Evolutionary conservation across 2,329 filamentous ascomycete genomes (phyloP).

Genomic region (Paecilomyces niveus): DNA sequence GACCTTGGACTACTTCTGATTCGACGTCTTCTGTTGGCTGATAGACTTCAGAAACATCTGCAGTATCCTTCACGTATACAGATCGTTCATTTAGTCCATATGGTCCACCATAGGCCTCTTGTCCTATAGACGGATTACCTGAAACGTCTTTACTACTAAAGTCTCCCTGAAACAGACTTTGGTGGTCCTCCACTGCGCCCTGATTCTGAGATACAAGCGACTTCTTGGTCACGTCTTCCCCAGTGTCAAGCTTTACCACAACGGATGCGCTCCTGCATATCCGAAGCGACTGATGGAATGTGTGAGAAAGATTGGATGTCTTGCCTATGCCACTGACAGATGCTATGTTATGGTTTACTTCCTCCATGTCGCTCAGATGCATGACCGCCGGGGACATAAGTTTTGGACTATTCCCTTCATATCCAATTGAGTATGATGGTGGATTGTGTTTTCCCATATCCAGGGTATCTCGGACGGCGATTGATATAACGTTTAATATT

Average conservation of each 20-base stretch:
- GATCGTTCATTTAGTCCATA: background rate
- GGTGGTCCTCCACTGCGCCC: background rate
- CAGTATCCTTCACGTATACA: background rate
- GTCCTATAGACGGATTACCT: background rate
- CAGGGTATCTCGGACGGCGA: background rate
- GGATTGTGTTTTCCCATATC: background rate
- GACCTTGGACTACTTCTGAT: background rate
- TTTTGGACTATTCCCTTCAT: background rate
- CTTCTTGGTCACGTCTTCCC: background rate
- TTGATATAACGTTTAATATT: constrained; percentile 3
- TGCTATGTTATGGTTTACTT: background rate
- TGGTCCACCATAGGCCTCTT: background rate
- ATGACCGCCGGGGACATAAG: background rate
- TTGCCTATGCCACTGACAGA: background rate
- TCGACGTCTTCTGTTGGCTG: background rate
- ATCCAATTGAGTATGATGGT: background rate
- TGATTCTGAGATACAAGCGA: background rate
- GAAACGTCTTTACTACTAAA: background rate
- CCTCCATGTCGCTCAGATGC: background rate
- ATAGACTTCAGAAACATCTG: background rate
- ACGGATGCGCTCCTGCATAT: background rate
- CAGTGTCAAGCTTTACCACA: background rate
- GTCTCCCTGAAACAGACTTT: background rate
- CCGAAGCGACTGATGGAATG: background rate
- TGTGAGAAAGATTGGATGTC: background rate